Base-by-base conservation (phyloP, 177 flowering plant species). In the Vitis hybrid region DNA sequence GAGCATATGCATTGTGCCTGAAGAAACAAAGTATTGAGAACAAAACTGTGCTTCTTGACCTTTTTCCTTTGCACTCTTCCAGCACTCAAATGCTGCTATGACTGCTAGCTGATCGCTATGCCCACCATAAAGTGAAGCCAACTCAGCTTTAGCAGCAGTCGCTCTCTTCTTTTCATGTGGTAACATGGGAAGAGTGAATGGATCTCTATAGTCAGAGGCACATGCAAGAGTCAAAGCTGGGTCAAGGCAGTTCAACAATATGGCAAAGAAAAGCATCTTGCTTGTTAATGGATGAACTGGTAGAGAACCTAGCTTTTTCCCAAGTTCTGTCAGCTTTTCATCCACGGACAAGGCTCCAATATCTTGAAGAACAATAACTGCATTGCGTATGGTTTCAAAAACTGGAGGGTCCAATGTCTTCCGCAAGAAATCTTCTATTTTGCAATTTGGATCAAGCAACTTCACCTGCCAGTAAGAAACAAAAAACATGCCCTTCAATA, bases 141-240 rank as follows among this genome's bases (percentile, higher is more conserved):
- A 84, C 83, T 89, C 89, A 2, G 64, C 62, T 78, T 80, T 92
- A 56, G 96, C 97, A 69, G 76, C 86, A 23, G 72, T 68, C 45
- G 94, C 97, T 84, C 54, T 89, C 77, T 87, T 84, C 82, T 77
- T 94, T 51, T 87, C 89, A 65, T 78, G 66, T 30, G 94, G 92
- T 8, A 76, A 78, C 87, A 89, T 80, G 21, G 99, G 97, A 49
- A 94, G 74, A 49, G 88, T 76, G 72, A 94, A 96, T 18, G 98
- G 98, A 60, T 89, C 92, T 80, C 78, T 83, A 57, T 76, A 88
- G 74, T 89, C 94, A 58, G 93, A 74, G 4, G 98, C 94, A 82
- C 98, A 92, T 45, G 99, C 99, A 51, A 93, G 65, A 54, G 98
- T 94, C 69, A 96, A 70, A 45, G 99, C 99, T 18, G 99, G 99